Evolutionary conservation across 306 rosid genomes (phyloP).

Genomic region (Psophocarpus tetragonolobus): DNA sequence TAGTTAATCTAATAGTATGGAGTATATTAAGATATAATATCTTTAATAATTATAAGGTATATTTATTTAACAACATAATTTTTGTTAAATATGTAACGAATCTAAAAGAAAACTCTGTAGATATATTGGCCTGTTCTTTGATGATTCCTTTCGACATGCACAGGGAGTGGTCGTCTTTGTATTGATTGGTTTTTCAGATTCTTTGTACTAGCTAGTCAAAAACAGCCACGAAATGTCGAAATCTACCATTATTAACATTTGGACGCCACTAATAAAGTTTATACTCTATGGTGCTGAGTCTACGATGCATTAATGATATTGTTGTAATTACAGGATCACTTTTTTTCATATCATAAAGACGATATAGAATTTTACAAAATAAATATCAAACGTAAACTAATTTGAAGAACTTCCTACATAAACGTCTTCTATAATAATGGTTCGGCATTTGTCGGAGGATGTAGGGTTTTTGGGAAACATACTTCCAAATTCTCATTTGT

Average conservation of each 20-base stretch:
- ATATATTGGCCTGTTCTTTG: background rate
- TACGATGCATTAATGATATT: background rate
- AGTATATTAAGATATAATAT: no score
- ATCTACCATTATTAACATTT: background rate
- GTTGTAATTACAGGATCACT: background rate
- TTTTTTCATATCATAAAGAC: background rate
- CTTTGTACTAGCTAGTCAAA: background rate
- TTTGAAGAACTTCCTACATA: background rate
- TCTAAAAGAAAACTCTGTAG: background rate
- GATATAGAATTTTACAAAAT: background rate
- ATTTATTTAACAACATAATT: no score
- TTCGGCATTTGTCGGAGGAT: slow-evolving; percentile 3
- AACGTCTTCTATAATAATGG: background rate
- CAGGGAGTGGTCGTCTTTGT: background rate
- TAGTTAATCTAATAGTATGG: no score
- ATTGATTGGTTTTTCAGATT: background rate
- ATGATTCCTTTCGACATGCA: background rate
- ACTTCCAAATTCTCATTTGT: slow-evolving; percentile 10
- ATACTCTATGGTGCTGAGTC: background rate
- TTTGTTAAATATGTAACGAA: background rate
- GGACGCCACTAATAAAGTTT: background rate
- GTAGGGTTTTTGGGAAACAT: slow-evolving; percentile 39
- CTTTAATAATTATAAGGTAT: no score
- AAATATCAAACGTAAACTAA: background rate
- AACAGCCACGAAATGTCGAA: background rate